Evolutionary conservation across 129 eudicot genomes (phyloP).

Genomic region (Escallonia herrerae): DNA sequence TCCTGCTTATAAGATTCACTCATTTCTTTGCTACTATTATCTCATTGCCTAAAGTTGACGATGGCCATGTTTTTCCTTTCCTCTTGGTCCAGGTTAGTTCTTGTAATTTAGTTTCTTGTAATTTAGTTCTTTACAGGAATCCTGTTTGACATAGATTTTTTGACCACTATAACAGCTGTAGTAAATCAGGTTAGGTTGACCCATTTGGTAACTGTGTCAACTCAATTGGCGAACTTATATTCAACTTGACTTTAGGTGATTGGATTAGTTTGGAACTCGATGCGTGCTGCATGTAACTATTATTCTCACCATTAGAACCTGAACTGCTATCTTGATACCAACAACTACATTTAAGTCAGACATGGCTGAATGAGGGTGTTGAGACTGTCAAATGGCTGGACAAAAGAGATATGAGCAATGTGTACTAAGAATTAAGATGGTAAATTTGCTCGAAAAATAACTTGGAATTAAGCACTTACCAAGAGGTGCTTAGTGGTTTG

Average conservation of each 20-base stretch:
- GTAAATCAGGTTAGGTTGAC: too few species aligned
- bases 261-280: neutral
- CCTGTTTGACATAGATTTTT: too few species aligned
- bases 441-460: neutral
- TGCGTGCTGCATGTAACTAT: neutral
- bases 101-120: too few species aligned
- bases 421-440: neutral
- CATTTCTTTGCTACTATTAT: too few species aligned
- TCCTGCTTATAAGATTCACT: too few species aligned
- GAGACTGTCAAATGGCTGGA: neutral
- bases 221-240: too few species aligned
- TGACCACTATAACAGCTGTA: too few species aligned
- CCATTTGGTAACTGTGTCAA: too few species aligned
- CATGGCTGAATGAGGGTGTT: neutral
- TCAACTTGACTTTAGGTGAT: neutral
- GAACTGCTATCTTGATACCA: neutral
- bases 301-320: neutral
- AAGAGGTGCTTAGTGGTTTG: neutral
- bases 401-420: neutral
- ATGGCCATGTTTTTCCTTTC: too few species aligned
- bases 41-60: too few species aligned
- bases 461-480: neutral
- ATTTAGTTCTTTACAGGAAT: too few species aligned
- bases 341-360: neutral
- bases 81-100: too few species aligned